Base-by-base conservation (phyloP, 2,329 filamentous ascomycete species). In the Sporothrix variecibatus region DNA sequence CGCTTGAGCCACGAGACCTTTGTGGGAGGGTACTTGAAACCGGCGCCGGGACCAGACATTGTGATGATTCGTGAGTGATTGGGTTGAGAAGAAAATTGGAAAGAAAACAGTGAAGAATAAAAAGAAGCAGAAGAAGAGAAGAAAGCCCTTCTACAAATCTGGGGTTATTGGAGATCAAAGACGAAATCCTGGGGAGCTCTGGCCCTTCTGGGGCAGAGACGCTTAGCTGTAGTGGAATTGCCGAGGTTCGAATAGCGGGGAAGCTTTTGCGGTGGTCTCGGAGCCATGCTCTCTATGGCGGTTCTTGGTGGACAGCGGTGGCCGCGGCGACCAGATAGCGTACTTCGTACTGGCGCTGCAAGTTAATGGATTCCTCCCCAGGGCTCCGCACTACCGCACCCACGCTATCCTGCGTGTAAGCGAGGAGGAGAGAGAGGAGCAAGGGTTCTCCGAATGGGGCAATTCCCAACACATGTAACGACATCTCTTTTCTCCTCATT, bases 1-100 rank as follows among this genome's bases (percentile, higher is more conserved):
- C 95, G 90, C 88, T 95, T 94, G 79, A 93, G 83, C 95, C 94
- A 98, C 78, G 91, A 89, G 12, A 97, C 94, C 80, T 92, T 88
- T 80, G 89, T 85, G 67, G 88, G 83, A 74, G 94, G 93, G 82
- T 93, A 97, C 83, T 96, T 89, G 83, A 95, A 94, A 79, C 94
- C 94, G 81, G 86, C 89, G 78, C 89, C 89, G 74, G 87, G 87
- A 68, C 83, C 84, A 78, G 85, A 82, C 84, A 85, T 85, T 11
- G 56, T 80, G 78, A 43, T 26, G 62, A 17, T 72, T 34, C 20
- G 9, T n/a, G 56, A 2, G 26, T 69, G 62, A 7, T 17, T 12
- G 12, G 4, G 8, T 23, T 2, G 6, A n/a, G 31, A 15, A 40
- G 11, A 31, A 5, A 3, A 53, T 34, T 9, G 43, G 9, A 38